phyloP scores from a whole-genome alignment of 176 grass and related monocot genomes.

The Ampelocalamus luodianensis region DNA sequence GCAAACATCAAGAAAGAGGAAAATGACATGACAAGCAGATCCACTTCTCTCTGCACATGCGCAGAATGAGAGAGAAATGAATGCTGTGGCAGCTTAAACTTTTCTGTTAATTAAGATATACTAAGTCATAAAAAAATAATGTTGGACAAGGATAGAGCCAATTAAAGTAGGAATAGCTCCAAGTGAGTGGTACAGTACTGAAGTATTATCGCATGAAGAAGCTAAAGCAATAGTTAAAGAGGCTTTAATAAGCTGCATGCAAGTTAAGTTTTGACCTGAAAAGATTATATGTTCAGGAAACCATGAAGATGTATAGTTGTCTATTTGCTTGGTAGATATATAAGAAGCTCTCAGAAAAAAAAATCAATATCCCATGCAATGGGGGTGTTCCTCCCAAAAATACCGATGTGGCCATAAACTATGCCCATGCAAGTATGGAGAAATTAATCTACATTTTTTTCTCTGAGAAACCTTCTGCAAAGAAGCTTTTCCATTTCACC shows the following conservation, averaged over 20 bases:
- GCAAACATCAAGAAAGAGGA: slow-evolving; percentile 71
- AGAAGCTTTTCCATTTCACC: not conserved
- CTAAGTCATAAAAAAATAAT: not conserved
- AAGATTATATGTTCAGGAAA: slow-evolving; percentile 36
- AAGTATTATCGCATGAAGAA: slow-evolving; percentile 50
- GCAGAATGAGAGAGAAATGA: slow-evolving; percentile 39
- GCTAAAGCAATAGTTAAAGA: slow-evolving; percentile 49
- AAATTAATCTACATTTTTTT: not conserved
- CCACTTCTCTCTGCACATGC: slow-evolving; percentile 64
- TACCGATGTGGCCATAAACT: not conserved
- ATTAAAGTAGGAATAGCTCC: not conserved
- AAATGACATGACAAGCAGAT: slow-evolving; percentile 70
- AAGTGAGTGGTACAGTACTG: slow-evolving; percentile 21
- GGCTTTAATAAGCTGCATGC: slow-evolving; percentile 44
- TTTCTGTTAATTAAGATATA: slow-evolving; percentile 26
- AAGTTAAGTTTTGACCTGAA: slow-evolving; percentile 37
- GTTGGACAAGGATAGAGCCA: not conserved
- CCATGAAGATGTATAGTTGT: slow-evolving; percentile 19
- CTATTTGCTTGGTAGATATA: slow-evolving; percentile 5
- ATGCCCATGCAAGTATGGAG: not conserved
- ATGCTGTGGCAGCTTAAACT: slow-evolving; percentile 16
- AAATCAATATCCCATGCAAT: slow-evolving; percentile 25
- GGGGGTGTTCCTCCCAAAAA: slow-evolving; percentile 3
- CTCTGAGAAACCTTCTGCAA: not conserved
- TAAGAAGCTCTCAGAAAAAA: not conserved